Evolutionary conservation across 2,329 filamentous ascomycete species (phyloP).

Genomic region (Ophiostoma perfectum): DNA sequence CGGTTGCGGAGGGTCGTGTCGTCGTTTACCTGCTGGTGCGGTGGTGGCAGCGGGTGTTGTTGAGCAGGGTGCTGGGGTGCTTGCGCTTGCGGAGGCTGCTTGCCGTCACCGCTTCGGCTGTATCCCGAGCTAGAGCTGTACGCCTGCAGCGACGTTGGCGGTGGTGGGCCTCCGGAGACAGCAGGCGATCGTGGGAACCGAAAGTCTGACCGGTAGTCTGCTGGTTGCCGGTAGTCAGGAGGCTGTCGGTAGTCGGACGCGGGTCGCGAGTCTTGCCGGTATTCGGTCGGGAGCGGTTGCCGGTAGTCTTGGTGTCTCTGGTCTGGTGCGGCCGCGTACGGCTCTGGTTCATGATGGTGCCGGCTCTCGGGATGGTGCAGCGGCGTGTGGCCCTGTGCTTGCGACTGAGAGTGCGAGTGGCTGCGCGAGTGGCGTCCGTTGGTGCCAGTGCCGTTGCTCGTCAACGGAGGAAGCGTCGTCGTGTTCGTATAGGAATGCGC

Average conservation of each 20-base stretch:
- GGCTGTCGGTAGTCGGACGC: background rate
- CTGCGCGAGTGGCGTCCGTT: constrained; percentile 12
- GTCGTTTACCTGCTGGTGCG: constrained; percentile 15
- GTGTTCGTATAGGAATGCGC: constrained; percentile 18
- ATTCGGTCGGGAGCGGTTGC: background rate
- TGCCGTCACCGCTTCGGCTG: background rate
- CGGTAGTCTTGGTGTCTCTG: constrained; percentile 5
- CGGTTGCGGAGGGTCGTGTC: constrained; percentile 11
- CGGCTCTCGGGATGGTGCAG: background rate
- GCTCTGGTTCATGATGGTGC: constrained; percentile 8
- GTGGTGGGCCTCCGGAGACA: background rate
- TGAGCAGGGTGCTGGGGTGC: background rate
- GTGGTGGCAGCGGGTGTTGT: background rate
- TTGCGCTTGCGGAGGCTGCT: background rate
- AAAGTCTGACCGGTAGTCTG: background rate
- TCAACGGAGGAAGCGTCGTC: constrained; percentile 13
- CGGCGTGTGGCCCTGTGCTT: background rate
- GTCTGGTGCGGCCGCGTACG: background rate
- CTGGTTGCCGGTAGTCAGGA: too few species aligned
- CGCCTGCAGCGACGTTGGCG: background rate
- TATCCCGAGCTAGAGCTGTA: background rate
- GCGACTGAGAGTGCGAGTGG: constrained; percentile 3
- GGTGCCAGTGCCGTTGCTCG: constrained; percentile 25
- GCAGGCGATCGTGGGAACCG: background rate
- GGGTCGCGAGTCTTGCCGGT: constrained; percentile 3